Percentiles rank a stretch among this genome's conserved stretches.
These are phyloP conservation scores for Metschnikowia peoriensis DNA, from an alignment of 805 yeast genomes.

Conservation along the genomic window DNA sequence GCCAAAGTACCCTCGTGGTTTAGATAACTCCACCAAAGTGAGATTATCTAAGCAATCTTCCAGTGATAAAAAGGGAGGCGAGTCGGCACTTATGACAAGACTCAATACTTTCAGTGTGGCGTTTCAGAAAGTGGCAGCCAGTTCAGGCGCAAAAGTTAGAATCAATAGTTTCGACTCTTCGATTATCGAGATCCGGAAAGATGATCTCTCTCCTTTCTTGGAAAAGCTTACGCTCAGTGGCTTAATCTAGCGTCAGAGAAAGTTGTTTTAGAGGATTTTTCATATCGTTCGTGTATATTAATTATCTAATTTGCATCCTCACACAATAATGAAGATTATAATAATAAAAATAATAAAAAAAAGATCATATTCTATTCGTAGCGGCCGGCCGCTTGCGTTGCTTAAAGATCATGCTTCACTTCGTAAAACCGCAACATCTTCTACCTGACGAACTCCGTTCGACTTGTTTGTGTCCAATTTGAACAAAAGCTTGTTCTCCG, in stretches of 20 bases:
- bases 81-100: conserved; percentile 43
- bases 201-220: conserved; percentile 82
- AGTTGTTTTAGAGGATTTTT: too few relatives aligned
- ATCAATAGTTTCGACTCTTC: conserved; percentile 95
- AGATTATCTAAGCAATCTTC: conserved; percentile 25
- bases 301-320: neutral
- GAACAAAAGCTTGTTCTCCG: conserved; percentile 17
- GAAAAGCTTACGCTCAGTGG: conserved; percentile 82
- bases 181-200: conserved; percentile 83
- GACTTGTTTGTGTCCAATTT: conserved; percentile 23
- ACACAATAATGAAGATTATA: too few relatives aligned
- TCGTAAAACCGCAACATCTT: conserved; percentile 8
- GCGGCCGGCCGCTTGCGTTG: neutral
- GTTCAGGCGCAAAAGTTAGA: conserved; percentile 83
- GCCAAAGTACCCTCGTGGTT: conserved; percentile 65
- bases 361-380: neutral
- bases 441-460: conserved; percentile 20
- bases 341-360: neutral
- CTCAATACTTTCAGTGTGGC: conserved; percentile 86
- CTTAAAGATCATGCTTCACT: neutral
- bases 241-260: too few relatives aligned
- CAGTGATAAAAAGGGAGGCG: conserved; percentile 18
- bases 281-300: neutral
- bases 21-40: conserved; percentile 35
- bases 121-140: conserved; percentile 81